Base-by-base conservation (phyloP, 768 basidiomycete genomes). In the Tricholoma furcatifolium region DNA sequence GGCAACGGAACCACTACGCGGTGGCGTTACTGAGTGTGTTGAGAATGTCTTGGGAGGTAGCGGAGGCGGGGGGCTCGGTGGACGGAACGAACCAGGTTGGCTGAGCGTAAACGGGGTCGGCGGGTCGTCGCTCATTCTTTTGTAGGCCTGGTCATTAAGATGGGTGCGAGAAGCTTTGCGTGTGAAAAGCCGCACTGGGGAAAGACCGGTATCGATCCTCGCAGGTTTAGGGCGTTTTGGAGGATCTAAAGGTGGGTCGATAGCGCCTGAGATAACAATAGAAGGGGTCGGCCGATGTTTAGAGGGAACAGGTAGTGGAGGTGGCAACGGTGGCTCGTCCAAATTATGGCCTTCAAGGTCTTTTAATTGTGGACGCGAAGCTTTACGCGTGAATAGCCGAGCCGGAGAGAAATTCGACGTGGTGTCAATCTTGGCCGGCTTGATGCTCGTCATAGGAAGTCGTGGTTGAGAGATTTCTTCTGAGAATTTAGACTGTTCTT, bases 141-240 rank as follows among this genome's bases (percentile, higher is more conserved):
- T 20, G 4, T 8, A 3, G 35, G 20, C 35, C 15, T 12, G 23
- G n/a, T 51, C 49, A 30, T 48, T 40, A 2, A 58, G 30, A 10
- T 51, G 45, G 10, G 40, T 30, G 18, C 54, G 53, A 18, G 57
- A 55, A 6, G 53, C 15, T 41, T 52, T 58, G 8, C 57, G 53
- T 27, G 43, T 46, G 34, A 59, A 50, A 17, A 50, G 23, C 18
- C 54, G 50, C 21, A 42, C 41, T 23, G 53, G 34, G 14, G 48
- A 51, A 14, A 50, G 42, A 21, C 43, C 38, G 2, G 47, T 54
- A 34, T 59, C 52, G 15, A 50, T 52, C 12, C 36, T 59, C 8
- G 35, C 47, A 20, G 46, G 43, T 47, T 47, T 59, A 2, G 38
- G 31, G 10, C 40, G 40, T 31, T 44, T 45, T 14, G 11, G 34